phyloP scores from a whole-genome alignment of 305 asterid genomes.

The Fraxinus nigra region DNA sequence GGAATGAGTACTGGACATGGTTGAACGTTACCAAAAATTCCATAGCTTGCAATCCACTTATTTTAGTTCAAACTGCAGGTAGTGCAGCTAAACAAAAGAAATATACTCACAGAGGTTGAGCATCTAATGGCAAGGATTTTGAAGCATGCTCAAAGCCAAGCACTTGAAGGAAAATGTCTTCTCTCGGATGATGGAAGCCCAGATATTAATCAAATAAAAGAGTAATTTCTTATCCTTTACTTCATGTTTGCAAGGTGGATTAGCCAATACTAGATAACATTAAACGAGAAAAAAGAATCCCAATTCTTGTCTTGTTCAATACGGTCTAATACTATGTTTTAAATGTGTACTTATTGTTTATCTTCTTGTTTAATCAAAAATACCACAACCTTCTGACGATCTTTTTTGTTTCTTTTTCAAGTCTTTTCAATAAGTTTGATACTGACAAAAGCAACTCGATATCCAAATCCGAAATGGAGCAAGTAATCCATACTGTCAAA shows the following conservation, averaged over 20 bases:
- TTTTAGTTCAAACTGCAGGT: constrained; percentile 21
- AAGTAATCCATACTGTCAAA: constrained; percentile 28
- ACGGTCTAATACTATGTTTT: neutral
- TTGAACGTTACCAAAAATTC: neutral
- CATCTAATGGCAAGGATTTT: constrained; percentile 44
- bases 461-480: constrained; percentile 35
- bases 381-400: neutral
- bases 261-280: neutral
- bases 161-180: constrained; percentile 36
- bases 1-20: neutral
- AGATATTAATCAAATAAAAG: constrained; percentile 34
- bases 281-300: neutral
- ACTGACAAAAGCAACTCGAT: constrained; percentile 30
- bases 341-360: neutral
- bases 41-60: neutral
- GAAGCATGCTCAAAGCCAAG: constrained; percentile 41
- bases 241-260: neutral
- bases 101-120: constrained; percentile 35
- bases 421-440: constrained; percentile 41
- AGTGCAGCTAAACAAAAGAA: constrained; percentile 29
- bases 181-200: constrained; percentile 44
- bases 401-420: constrained; percentile 10
- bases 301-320: neutral
- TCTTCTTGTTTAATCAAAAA: neutral
- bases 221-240: constrained; percentile 17